phyloP scores from a whole-genome alignment of 805 yeast species.

The Brettanomyces anomalus region DNA sequence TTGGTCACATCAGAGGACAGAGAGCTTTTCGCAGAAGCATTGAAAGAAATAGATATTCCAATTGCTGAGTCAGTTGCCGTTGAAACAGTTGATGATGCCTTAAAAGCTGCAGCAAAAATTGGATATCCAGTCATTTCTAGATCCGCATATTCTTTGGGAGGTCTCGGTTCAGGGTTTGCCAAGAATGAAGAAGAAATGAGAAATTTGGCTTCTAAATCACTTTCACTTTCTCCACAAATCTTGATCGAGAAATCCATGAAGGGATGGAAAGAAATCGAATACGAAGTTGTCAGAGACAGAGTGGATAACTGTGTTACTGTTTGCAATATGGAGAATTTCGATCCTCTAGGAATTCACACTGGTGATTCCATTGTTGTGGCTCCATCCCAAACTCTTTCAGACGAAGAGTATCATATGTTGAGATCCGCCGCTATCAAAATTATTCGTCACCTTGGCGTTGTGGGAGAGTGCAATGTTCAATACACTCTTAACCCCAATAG shows the following conservation, averaged over 20 bases:
- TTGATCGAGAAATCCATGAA: constrained; percentile 93
- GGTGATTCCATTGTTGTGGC: constrained; percentile 99
- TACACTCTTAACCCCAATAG: constrained; percentile 95
- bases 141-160: constrained; percentile 96
- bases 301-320: constrained; percentile 97
- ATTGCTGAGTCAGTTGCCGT: constrained; percentile 97
- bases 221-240: constrained; percentile 88
- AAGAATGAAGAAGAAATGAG: constrained; percentile 70
- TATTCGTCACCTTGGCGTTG: constrained; percentile 96
- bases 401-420: constrained; percentile 96
- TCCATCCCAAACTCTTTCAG: constrained; percentile 94
- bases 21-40: constrained; percentile 89
- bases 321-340: constrained; percentile 98
- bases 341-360: constrained; percentile 96
- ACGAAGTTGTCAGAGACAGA: constrained; percentile 95
- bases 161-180: constrained; percentile 97
- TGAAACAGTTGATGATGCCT: constrained; percentile 85
- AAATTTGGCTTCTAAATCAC: constrained; percentile 82
- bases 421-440: constrained; percentile 96
- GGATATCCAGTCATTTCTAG: constrained; percentile 97
- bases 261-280: constrained; percentile 99
- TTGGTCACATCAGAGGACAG: constrained; percentile 96
- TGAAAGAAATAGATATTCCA: constrained; percentile 91
- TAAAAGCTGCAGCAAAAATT: constrained; percentile 76
- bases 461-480: constrained; percentile 98